A percentile compares a stretch with the other conserved stretches of the same genome.
Evolutionary conservation across 306 rosid genomes (phyloP).

Genomic region (Hippophae tibetana): DNA sequence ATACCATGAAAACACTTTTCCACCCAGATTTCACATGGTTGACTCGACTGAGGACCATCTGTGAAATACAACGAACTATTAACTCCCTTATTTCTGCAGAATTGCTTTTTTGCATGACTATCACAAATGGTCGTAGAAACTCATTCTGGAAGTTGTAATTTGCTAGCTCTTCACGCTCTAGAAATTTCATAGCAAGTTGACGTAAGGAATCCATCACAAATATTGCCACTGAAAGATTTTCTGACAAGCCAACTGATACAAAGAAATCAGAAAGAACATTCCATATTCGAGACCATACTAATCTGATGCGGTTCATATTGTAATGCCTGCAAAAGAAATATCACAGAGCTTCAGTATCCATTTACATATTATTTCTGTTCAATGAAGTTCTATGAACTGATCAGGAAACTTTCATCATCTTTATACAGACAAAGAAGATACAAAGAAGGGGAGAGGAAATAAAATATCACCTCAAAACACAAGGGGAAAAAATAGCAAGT

Average conservation of each 20-base stretch:
- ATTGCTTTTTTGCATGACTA: constrained; percentile 89
- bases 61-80: constrained; percentile 93
- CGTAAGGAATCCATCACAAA: constrained; percentile 98
- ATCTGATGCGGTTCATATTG: constrained; percentile 96
- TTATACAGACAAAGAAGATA: neutral
- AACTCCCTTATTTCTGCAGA: constrained; percentile 89
- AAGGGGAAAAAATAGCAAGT: too few species aligned
- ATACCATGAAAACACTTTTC: constrained; percentile 98
- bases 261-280: constrained; percentile 94
- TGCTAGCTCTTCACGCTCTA: constrained; percentile 97
- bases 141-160: constrained; percentile 98
- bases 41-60: constrained; percentile 99
- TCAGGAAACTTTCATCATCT: constrained; percentile 9
- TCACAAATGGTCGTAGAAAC: constrained; percentile 92
- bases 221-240: constrained; percentile 93
- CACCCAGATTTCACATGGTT: constrained; percentile 96
- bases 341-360: constrained; percentile 14
- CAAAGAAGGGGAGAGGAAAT: neutral
- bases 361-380: constrained; percentile 3
- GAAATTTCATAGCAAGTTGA: constrained; percentile 96
- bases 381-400: constrained; percentile 8
- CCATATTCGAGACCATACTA: constrained; percentile 99
- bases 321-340: constrained; percentile 81
- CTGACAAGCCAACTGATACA: constrained; percentile 94
- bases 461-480: neutral